phyloP scores from a whole-genome alignment of 192 early-diverging fungal species.

The Linnemannia exigua region DNA sequence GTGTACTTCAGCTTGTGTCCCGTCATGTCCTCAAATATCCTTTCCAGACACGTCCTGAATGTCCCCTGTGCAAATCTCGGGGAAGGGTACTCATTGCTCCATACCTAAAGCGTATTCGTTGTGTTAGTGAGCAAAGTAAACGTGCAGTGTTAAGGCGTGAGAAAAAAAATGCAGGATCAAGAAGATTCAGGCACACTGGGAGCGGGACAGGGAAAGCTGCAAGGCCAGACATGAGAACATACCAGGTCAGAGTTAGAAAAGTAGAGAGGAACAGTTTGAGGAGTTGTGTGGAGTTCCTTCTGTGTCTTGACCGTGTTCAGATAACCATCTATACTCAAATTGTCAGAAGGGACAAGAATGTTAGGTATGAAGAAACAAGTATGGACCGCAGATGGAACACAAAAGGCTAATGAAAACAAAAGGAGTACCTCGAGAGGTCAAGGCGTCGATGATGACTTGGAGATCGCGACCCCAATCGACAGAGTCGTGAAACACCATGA shows the following conservation, averaged over 20 bases:
- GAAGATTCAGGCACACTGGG: not conserved
- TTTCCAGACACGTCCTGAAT: conserved; percentile 79
- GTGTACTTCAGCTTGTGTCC: conserved; percentile 72
- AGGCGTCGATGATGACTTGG: conserved; percentile 83
- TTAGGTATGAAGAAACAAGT: not conserved
- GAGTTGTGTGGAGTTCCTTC: conserved; percentile 36
- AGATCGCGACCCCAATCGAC: conserved; percentile 90
- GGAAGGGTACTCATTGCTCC: conserved; percentile 87
- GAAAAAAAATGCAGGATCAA: not conserved
- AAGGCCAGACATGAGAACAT: not conserved
- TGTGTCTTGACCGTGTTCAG: conserved; percentile 64
- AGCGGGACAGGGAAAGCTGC: not conserved
- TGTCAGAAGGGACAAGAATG: conserved; percentile 14
- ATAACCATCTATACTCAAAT: conserved; percentile 58
- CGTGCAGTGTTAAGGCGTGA: conserved; percentile 36
- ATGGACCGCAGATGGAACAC: not conserved
- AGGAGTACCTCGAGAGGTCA: conserved; percentile 31
- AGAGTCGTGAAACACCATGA: conserved; percentile 92
- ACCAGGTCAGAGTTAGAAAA: conserved; percentile 79
- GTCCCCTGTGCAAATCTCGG: conserved; percentile 90
- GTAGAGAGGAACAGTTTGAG: conserved; percentile 78
- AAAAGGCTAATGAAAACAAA: not conserved
- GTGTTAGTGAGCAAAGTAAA: conserved; percentile 65
- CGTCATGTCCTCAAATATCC: conserved; percentile 70
- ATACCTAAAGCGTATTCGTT: conserved; percentile 77